These are phyloP conservation scores for Hemileccinum impolitum DNA, from an alignment of 768 basidiomycete species.

Conservation along the genomic window DNA sequence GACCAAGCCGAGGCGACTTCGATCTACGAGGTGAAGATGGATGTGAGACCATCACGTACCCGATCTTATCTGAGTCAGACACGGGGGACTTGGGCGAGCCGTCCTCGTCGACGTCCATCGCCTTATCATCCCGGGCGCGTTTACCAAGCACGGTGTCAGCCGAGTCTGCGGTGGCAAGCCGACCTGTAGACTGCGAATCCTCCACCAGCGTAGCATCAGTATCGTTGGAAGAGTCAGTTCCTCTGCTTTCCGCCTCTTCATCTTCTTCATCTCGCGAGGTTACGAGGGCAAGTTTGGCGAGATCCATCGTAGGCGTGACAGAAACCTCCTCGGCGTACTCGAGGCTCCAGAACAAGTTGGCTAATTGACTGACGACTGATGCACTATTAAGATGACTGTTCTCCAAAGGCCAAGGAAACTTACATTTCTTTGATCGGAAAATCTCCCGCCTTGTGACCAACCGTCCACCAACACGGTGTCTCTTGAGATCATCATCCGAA, in stretches of 20 bases:
- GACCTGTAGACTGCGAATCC: constrained; percentile 44
- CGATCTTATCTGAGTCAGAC: constrained; percentile 40
- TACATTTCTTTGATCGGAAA: constrained; percentile 81
- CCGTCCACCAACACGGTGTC: constrained; percentile 85
- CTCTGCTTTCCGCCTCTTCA: constrained; percentile 67
- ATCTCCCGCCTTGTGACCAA: constrained; percentile 80
- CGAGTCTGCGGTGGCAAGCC: constrained; percentile 27
- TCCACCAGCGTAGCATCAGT: constrained; percentile 89
- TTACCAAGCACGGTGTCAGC: constrained; percentile 66
- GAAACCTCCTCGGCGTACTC: constrained; percentile 62
- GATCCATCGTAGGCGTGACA: constrained; percentile 79
- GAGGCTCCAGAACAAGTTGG: constrained; percentile 73
- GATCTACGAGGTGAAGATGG: constrained; percentile 35
- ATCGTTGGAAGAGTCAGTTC: constrained; percentile 80
- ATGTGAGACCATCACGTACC: constrained; percentile 40
- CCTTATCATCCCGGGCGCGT: constrained; percentile 49
- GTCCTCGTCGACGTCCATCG: constrained; percentile 53
- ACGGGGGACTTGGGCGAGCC: constrained; percentile 28
- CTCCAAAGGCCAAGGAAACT: constrained; percentile 20
- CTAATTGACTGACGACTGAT: constrained; percentile 77
- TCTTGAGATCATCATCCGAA: constrained; percentile 76
- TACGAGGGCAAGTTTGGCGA: constrained; percentile 88
- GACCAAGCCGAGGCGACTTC: constrained; percentile 33
- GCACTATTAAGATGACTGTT: constrained; percentile 9
- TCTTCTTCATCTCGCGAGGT: constrained; percentile 90